phyloP scores from a whole-genome alignment of 2,329 filamentous ascomycete species.

The Thelonectria discophora region DNA sequence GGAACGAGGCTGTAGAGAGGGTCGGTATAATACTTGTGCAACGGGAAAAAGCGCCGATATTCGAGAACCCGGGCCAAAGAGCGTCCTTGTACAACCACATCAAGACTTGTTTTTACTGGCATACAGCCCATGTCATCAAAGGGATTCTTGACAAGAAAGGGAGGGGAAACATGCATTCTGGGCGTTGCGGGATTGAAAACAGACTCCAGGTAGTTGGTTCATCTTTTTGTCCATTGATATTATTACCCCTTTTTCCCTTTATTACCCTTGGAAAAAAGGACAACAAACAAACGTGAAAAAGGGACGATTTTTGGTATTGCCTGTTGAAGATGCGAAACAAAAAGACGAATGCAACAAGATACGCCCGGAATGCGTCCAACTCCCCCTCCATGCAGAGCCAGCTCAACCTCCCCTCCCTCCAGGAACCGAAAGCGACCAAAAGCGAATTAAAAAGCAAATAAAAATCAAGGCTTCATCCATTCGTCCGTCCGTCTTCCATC shows the following conservation, averaged over 20 bases:
- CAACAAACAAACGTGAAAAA: no score
- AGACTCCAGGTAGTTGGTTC: conserved; percentile 15
- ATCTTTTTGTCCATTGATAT: conserved; percentile 21
- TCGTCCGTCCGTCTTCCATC: background rate
- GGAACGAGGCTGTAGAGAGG: no score
- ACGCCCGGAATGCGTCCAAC: conserved; percentile 1
- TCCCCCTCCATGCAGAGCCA: background rate
- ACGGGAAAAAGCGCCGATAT: background rate
- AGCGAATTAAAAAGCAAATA: background rate
- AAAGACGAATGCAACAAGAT: background rate
- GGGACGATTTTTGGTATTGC: no score
- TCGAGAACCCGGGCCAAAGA: conserved; percentile 6
- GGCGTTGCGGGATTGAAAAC: conserved; percentile 29
- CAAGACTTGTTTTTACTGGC: no score
- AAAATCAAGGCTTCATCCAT: conserved; percentile 14
- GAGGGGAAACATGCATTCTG: conserved; percentile 7
- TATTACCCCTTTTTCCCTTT: conserved; percentile 5
- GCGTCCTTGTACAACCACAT: conserved; percentile 24
- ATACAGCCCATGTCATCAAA: conserved; percentile 10
- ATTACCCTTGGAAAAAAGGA: conserved; percentile 9
- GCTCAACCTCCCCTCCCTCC: background rate
- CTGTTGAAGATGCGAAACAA: no score
- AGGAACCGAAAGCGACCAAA: background rate
- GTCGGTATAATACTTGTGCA: conserved; percentile 4
- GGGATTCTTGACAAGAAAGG: conserved; percentile 1